These are phyloP conservation scores for Fusarium sp. DNA, from an alignment of 2,329 filamentous ascomycete genomes.

Conservation along the genomic window DNA sequence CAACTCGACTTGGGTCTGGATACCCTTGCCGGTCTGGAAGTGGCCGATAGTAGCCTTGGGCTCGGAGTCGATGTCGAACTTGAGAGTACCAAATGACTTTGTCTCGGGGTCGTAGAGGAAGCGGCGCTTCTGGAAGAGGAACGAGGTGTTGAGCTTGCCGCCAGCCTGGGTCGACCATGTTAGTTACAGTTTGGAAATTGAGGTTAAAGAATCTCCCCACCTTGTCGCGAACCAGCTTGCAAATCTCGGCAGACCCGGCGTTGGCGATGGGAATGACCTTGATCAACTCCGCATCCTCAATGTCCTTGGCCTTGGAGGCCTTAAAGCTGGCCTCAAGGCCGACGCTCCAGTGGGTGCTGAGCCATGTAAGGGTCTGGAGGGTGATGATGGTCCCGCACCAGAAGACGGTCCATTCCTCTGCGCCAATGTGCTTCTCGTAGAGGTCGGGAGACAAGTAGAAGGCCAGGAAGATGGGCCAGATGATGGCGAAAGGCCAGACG, in stretches of 20 bases:
- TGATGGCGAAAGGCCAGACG: conserved; percentile 89
- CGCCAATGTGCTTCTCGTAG: conserved; percentile 91
- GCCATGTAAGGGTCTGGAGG: conserved; percentile 87
- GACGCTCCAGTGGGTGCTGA: conserved; percentile 98
- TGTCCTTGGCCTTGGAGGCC: conserved; percentile 74
- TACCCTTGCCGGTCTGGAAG: conserved; percentile 85
- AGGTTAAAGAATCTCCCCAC: conserved; percentile 50
- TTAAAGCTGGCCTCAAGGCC: conserved; percentile 86
- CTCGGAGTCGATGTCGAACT: conserved; percentile 85
- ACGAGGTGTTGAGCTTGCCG: conserved; percentile 83
- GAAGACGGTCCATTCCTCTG: conserved; percentile 98
- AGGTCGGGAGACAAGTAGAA: conserved; percentile 85
- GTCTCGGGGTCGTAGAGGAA: conserved; percentile 84
- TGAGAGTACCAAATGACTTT: conserved; percentile 83
- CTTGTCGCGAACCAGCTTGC: conserved; percentile 80
- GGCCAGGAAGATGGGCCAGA: conserved; percentile 92
- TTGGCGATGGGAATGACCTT: conserved; percentile 93
- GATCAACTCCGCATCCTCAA: conserved; percentile 85
- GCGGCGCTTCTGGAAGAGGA: conserved; percentile 97
- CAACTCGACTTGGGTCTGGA: conserved; percentile 80
- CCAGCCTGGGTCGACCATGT: conserved; percentile 62
- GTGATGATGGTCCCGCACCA: conserved; percentile 92
- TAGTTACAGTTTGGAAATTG: conserved; percentile 14
- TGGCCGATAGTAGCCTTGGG: conserved; percentile 82
- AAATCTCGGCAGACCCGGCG: conserved; percentile 90